Conservation (phyloP, 108 stramenopile genomes). For the Cyclostephanos tholiformis region DNA sequence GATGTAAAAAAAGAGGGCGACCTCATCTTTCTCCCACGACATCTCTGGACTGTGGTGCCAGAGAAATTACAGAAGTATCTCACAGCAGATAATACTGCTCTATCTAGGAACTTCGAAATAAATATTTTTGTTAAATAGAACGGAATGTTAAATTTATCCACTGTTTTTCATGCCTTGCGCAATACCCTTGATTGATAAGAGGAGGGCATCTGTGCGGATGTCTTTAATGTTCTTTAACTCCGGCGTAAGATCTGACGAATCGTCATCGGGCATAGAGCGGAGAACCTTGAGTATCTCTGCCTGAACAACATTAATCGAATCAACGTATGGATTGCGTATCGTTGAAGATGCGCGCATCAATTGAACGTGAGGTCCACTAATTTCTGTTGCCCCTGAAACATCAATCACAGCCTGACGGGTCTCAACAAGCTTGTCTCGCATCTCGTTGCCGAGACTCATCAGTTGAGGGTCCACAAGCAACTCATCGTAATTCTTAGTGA, state of each 20-base stretch:
- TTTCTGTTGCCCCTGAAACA: conserved; percentile 77
- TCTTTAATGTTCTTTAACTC: conserved; percentile 57
- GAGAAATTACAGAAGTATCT: conserved; percentile 9
- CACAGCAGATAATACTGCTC: neutral
- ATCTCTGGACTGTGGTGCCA: conserved; percentile 21
- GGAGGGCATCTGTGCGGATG: conserved; percentile 78
- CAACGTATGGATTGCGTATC: conserved; percentile 95
- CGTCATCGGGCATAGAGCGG: conserved; percentile 72
- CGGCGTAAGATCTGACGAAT: conserved; percentile 50
- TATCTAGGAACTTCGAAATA: neutral
- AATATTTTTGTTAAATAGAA: neutral
- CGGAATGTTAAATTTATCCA: conserved; percentile 66
- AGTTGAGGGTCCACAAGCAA: conserved; percentile 78
- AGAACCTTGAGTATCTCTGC: conserved; percentile 90
- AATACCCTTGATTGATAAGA: conserved; percentile 94
- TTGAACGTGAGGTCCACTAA: conserved; percentile 80
- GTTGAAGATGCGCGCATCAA: conserved; percentile 83
- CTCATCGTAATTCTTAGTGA: conserved; percentile 91
- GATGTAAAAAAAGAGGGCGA: conserved; percentile 57
- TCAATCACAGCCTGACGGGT: conserved; percentile 84
- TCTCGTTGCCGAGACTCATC: conserved; percentile 75
- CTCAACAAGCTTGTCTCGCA: conserved; percentile 79
- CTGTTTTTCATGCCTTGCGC: conserved; percentile 97
- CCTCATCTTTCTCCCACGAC: conserved; percentile 21
- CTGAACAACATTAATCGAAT: conserved; percentile 97